Base-by-base conservation (phyloP, 805 yeast genomes). In the Ogataea chonburiensis region DNA sequence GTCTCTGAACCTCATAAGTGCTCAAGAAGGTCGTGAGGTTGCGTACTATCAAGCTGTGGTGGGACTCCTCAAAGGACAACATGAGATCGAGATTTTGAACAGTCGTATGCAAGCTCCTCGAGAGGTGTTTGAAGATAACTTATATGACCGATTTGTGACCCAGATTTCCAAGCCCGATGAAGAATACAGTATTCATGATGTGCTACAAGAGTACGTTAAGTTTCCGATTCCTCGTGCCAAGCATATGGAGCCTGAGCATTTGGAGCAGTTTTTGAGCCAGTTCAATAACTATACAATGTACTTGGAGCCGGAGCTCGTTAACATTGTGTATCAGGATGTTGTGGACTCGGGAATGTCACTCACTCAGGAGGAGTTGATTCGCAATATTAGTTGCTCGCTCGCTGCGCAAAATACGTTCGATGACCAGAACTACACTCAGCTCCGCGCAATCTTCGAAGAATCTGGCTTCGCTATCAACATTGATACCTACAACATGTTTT, bases 11-110 rank as follows among this genome's bases (percentile, higher is more conserved):
- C 32, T 27, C 24, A 27, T 49, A 4, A 38, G 39, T 18, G 42
- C 46, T 8, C 34, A 39, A 7, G 45, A 43, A 16, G 46, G 38
- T 11, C 44, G 42, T 10, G 31, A 33, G 7, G 24, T 36, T 9
- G 52, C 56, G 3, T 53, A 51, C 31, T 24, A 48, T n/a, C 38
- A 47, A 12, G 50, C 43, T 8, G 38, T 42, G 34, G 34, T 43
- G 9, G 45, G 46, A 17, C 15, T 49, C 4, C 16, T 51, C 25
- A 35, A 42, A 30, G 49, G 52, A 4, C 34, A 40, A 9, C 28
- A 30, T 3, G 39, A 46, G 12, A 28, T 43, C 4, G 49, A 44
- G 17, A 37, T 44, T 10, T 20, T 43, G 3, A 27, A 28, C 12
- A 22, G 37, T n/a, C 40, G 57, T 14, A 23, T 40, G 28, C 31